Conservation (phyloP, 2,329 filamentous ascomycete genomes). For the Teratosphaeria viscida region DNA sequence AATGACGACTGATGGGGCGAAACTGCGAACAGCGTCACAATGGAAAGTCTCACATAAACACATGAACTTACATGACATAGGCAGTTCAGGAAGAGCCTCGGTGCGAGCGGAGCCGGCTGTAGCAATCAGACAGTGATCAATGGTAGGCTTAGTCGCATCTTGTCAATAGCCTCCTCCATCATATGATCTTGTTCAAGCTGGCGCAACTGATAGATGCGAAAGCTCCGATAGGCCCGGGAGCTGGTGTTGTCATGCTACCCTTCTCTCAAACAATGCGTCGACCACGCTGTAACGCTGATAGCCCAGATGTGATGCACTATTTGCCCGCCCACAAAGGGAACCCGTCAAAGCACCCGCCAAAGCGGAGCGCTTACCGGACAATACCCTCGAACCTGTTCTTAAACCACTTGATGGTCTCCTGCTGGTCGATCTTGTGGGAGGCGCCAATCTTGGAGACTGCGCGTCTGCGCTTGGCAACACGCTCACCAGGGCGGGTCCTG, state of each 20-base stretch:
- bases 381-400: conserved; percentile 95
- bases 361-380: conserved; percentile 63
- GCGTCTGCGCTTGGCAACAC: conserved; percentile 89
- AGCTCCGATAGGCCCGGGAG: conserved; percentile 28
- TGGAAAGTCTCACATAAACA: not conserved
- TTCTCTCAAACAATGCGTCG: not conserved
- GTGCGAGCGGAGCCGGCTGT: not conserved
- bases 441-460: conserved; percentile 77
- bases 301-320: conserved; percentile 4
- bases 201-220: conserved; percentile 5
- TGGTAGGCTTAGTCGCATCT: conserved; percentile 23
- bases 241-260: conserved; percentile 19
- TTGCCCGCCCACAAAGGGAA: not conserved
- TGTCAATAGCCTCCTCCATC: conserved; percentile 27
- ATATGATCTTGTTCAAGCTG: conserved; percentile 27
- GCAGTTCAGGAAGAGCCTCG: not conserved
- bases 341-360: not conserved
- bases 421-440: conserved; percentile 84
- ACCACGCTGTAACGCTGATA: not conserved
- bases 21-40: too few relatives aligned
- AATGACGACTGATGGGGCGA: too few relatives aligned
- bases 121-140: conserved; percentile 26
- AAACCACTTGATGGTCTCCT: conserved; percentile 98
- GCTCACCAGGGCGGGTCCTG: conserved; percentile 92
- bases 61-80: not conserved